Base-by-base conservation (phyloP, 2,329 filamentous ascomycete species). In the Alternaria sp. region DNA sequence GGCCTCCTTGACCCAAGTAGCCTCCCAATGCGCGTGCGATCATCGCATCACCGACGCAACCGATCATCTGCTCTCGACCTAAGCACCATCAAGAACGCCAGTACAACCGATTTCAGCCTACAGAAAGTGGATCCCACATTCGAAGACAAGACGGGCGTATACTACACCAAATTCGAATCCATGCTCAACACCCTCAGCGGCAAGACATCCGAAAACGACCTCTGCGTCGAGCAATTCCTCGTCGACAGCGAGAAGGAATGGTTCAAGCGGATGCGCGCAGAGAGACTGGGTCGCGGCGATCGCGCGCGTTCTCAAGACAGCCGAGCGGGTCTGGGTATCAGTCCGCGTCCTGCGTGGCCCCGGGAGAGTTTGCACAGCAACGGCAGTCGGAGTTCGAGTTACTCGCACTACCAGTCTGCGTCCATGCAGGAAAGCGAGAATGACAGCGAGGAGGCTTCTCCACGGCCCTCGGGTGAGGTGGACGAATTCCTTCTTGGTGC, bases 211-310 rank as follows among this genome's bases (percentile, higher is more conserved):
- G 84, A 87, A 63, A 83, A 80, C 1, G 65, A 86, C 30, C 80
- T 90, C 9, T 91, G 89, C 71, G 89, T 91, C 60, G 89, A 91
- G 69, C 84, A 88, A 44, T 91, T 87, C 73, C 80, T 91, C 12
- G 84, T 86, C 64, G 87, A 87, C 72, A 88, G 87, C 23, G 88
- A 91, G 76, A 90, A 90, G 81, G 84, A 88, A 66, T 91, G 89
- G 89, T 91, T 89, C 47, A 43, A 51, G 30, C 23, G 30, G 15
- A 51, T 51, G 25, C 49, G 54, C 21, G 44, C 44, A 4, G 44
- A 46, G 21, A 46, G 44, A 46, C 19, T 46, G 19, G 44, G 44
- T 15, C 44, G 44, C 11, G 44, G 44, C 4, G 44, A 46, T 6
- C 44, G 44, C 1, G 19, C 44, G 7, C 44, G 12, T 25, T 46